These are phyloP conservation scores for Capronia coronata DNA, from an alignment of 2,329 filamentous ascomycete genomes.

Conservation along the genomic window DNA sequence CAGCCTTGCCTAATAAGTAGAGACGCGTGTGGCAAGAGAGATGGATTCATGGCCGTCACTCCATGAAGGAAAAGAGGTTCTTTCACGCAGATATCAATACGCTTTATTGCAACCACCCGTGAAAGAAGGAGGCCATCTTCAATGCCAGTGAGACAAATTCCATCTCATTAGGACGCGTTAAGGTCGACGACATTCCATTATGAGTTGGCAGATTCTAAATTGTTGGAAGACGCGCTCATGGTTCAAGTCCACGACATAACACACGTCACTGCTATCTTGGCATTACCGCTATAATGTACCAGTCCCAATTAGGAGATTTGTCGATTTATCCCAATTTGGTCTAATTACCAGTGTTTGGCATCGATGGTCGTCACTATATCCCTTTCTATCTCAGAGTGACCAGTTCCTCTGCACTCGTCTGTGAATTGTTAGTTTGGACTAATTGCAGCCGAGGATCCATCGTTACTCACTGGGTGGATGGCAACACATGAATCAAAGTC, in stretches of 20 bases:
- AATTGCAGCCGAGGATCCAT: neutral
- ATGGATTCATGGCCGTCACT: neutral
- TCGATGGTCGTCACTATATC: neutral
- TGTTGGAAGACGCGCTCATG: neutral
- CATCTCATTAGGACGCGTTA: neutral
- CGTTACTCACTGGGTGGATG: conserved; percentile 54
- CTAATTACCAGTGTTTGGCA: neutral
- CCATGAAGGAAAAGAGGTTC: neutral
- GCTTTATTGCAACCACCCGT: neutral
- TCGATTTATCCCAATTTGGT: no score
- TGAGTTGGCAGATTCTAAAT: neutral
- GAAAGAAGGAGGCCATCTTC: neutral
- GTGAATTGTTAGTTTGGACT: conserved; percentile 6
- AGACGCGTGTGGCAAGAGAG: neutral
- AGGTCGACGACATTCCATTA: neutral
- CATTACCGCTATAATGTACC: neutral
- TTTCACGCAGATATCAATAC: neutral
- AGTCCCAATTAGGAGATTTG: no score
- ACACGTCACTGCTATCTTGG: neutral
- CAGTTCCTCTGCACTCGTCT: conserved; percentile 66
- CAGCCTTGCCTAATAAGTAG: neutral
- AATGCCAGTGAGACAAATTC: neutral
- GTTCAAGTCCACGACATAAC: no score
- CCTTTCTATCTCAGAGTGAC: conserved; percentile 31
- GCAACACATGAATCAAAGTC: conserved; percentile 70